These are phyloP conservation scores for Cucurbita argyrosperma DNA, from an alignment of 306 rosid species.

Conservation along the genomic window DNA sequence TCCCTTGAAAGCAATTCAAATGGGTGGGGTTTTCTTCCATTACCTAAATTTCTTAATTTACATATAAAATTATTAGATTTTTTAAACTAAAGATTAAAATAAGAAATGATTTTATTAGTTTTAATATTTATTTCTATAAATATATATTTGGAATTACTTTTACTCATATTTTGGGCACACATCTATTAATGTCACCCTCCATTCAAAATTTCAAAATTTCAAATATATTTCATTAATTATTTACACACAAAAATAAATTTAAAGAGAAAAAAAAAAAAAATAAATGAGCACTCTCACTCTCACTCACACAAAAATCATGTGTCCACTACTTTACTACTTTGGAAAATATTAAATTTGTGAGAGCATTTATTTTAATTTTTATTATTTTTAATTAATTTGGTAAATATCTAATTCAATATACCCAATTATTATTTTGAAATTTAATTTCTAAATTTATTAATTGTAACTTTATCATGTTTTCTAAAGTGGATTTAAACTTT, in stretches of 20 bases:
- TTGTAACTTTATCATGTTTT: background rate
- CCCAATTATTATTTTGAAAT: background rate
- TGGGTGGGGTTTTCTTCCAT: background rate
- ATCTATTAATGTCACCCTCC: conserved; percentile 3
- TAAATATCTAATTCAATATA: background rate
- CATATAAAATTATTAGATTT: background rate
- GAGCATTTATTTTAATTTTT: background rate
- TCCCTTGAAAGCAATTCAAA: background rate
- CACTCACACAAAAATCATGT: background rate
- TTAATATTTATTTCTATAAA: background rate
- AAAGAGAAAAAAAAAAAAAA: too few species aligned
- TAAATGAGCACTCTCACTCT: background rate
- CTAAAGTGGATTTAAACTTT: background rate
- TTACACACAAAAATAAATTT: background rate
- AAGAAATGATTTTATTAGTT: background rate
- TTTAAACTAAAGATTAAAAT: background rate
- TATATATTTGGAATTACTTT: background rate
- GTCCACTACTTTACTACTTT: background rate
- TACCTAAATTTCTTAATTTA: background rate
- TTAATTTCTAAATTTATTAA: background rate
- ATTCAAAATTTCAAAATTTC: conserved; percentile 3
- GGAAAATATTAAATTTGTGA: background rate
- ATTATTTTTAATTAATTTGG: too few species aligned
- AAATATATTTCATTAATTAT: background rate
- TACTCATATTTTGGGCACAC: background rate